Conservation (phyloP, 805 yeast species). For the Wickerhamomyces rabaulensis region DNA sequence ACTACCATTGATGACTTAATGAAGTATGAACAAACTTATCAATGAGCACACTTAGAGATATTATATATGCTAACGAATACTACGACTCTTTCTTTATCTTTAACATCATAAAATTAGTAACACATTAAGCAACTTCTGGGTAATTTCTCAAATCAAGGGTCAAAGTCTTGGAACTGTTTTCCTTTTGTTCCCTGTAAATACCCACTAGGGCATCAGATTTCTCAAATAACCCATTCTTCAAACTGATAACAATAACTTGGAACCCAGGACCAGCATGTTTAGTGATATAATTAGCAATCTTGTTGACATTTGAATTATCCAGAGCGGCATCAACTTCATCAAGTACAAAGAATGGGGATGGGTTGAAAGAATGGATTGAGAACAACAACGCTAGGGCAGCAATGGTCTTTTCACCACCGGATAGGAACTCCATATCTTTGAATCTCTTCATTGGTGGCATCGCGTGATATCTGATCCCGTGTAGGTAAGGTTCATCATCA, state of each 20-base stretch:
- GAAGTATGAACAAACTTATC: slow-evolving; percentile 12
- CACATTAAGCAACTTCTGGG: slow-evolving; percentile 29
- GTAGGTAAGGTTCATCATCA: slow-evolving; percentile 81
- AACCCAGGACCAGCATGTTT: slow-evolving; percentile 69
- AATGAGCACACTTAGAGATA: not conserved
- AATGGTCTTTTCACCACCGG: slow-evolving; percentile 96
- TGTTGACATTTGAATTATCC: slow-evolving; percentile 81
- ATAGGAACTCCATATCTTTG: slow-evolving; percentile 83
- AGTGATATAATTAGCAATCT: slow-evolving; percentile 80
- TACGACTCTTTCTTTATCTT: not conserved
- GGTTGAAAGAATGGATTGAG: slow-evolving; percentile 85
- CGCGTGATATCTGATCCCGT: slow-evolving; percentile 85
- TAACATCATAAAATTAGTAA: not conserved
- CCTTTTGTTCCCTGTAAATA: slow-evolving; percentile 75
- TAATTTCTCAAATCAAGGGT: slow-evolving; percentile 68
- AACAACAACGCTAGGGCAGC: slow-evolving; percentile 92
- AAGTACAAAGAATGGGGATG: slow-evolving; percentile 91
- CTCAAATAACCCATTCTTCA: slow-evolving; percentile 83
- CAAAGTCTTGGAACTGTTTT: slow-evolving; percentile 67
- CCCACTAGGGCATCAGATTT: slow-evolving; percentile 90
- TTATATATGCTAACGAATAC: not conserved
- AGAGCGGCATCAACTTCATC: slow-evolving; percentile 99
- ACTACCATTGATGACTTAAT: slow-evolving; percentile 27
- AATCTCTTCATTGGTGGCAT: slow-evolving; percentile 96
- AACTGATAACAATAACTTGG: slow-evolving; percentile 89